Conservation (phyloP, 495 filamentous ascomycete genomes). For the Penicillium riverlandense region DNA sequence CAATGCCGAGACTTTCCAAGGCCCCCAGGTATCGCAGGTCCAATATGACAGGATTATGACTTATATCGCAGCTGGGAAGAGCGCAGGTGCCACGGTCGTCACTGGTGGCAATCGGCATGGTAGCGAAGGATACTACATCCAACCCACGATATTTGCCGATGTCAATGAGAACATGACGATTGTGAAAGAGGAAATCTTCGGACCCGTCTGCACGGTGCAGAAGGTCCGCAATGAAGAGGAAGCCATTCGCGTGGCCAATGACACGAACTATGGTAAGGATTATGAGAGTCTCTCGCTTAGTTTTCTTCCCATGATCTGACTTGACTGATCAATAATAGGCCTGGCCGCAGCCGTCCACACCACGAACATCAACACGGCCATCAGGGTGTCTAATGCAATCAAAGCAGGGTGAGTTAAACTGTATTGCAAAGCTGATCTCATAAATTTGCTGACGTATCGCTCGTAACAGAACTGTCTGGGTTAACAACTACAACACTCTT, state of each 20-base stretch:
- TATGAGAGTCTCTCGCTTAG: no score
- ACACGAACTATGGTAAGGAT: slow-evolving; percentile 69
- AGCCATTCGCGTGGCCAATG: slow-evolving; percentile 73
- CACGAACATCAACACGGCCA: slow-evolving; percentile 83
- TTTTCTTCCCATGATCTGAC: no score
- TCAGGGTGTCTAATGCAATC: slow-evolving; percentile 79
- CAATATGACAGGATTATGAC: slow-evolving; percentile 98
- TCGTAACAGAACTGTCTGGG: no score
- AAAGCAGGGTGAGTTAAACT: no score
- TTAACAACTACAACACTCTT: no score
- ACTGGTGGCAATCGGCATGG: slow-evolving; percentile 84
- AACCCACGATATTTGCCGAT: slow-evolving; percentile 94
- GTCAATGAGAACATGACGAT: slow-evolving; percentile 93
- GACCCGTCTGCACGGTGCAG: slow-evolving; percentile 85
- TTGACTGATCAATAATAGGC: no score
- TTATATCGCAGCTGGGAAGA: slow-evolving; percentile 89
- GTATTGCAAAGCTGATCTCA: no score
- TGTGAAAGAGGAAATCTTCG: slow-evolving; percentile 97
- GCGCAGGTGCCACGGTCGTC: slow-evolving; percentile 77
- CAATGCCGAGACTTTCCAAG: slow-evolving; percentile 83
- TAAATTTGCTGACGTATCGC: no score
- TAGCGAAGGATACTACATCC: slow-evolving; percentile 90
- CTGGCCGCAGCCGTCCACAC: slow-evolving; percentile 92
- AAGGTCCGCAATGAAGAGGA: slow-evolving; percentile 92
- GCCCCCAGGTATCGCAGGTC: slow-evolving; percentile 88